Conservation (phyloP, 768 basidiomycete genomes). For the Boletus reticulatus region DNA sequence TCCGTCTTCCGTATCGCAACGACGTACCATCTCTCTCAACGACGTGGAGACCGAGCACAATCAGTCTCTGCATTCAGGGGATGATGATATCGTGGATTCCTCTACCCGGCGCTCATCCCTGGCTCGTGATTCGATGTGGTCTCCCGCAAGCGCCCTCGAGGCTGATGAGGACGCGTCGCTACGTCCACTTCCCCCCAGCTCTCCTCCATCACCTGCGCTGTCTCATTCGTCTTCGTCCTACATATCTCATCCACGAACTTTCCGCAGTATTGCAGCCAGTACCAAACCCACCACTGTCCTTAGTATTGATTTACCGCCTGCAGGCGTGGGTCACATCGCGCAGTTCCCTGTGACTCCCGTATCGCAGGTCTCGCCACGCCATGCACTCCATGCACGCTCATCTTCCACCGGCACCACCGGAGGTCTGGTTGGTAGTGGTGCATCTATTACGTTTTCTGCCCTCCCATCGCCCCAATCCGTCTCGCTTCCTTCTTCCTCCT, state of each 20-base stretch:
- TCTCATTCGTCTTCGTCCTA: slow-evolving; percentile 83
- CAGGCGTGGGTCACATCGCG: slow-evolving; percentile 89
- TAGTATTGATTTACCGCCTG: slow-evolving; percentile 79
- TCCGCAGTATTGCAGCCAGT: slow-evolving; percentile 78
- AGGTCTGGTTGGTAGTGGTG: slow-evolving; percentile 43
- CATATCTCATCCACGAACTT: slow-evolving; percentile 77
- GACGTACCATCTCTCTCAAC: slow-evolving; percentile 65
- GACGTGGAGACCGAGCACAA: slow-evolving; percentile 49
- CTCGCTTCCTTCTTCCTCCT: slow-evolving; percentile 43
- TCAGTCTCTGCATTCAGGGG: slow-evolving; percentile 35
- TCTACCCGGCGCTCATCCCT: slow-evolving; percentile 53
- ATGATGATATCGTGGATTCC: slow-evolving; percentile 44
- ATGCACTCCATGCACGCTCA: slow-evolving; percentile 58
- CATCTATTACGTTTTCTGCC: slow-evolving; percentile 73
- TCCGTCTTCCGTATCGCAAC: slow-evolving; percentile 32
- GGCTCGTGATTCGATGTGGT: slow-evolving; percentile 77
- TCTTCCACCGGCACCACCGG: slow-evolving; percentile 54
- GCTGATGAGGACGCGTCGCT: slow-evolving; percentile 96
- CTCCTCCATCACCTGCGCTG: slow-evolving; percentile 83
- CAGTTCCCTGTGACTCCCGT: slow-evolving; percentile 70
- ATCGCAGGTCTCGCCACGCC: slow-evolving; percentile 47
- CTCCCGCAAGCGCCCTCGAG: slow-evolving; percentile 69
- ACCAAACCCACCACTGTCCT: slow-evolving; percentile 95
- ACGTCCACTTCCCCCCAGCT: slow-evolving; percentile 84
- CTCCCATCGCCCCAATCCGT: slow-evolving; percentile 48